Base-by-base conservation (phyloP, 2,329 filamentous ascomycete species). In the Biscogniauxia sp. region DNA sequence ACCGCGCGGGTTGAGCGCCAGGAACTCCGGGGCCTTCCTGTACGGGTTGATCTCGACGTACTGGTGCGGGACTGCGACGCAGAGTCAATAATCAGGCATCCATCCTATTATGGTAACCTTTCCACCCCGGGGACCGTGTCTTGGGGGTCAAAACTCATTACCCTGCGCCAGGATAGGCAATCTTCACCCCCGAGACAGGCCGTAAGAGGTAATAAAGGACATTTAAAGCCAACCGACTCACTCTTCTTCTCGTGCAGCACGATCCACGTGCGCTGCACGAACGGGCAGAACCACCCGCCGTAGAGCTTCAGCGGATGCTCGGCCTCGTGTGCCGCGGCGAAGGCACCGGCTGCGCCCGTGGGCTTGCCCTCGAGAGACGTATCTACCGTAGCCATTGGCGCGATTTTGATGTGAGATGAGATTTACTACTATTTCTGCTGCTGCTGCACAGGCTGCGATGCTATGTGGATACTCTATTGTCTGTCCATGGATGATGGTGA, bases 1-100 rank as follows among this genome's bases (percentile, higher is more conserved):
- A 0, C 90, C 90, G 13, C 89, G 84, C 0, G 90, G 90, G 70
- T 94, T 94, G 64, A 93, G 79, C 8, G 82, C 80, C 20, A 93
- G 79, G 26, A 93, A 87, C 1, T 83, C 86, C 3, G 83, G 75
- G 0, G 85, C 86, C 70, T 93, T 93, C 73, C 87, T 79, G 78
- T 93, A 93, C 0, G 90, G 90, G 73, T 93, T 92, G 61, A 92
- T 88, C 78, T 91, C 88, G 64, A 90, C 80, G 73, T 91, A 92
- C 76, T 93, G 87, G 72, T 93, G 88, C 17, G 85, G 83, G 28
- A 92, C 23, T 23, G 23, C 23, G 23, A 23, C 5, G 23, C 23
- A 23, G 23, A 23, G 23, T 23, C 23, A 23, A 23, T 23, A 2
- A 23, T 23, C 5, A 23, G 23, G 23, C 5, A 5, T n/a, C 23